These are phyloP conservation scores for Alternaria postmessia DNA, from an alignment of 2,329 filamentous ascomycete genomes.

Conservation along the genomic window DNA sequence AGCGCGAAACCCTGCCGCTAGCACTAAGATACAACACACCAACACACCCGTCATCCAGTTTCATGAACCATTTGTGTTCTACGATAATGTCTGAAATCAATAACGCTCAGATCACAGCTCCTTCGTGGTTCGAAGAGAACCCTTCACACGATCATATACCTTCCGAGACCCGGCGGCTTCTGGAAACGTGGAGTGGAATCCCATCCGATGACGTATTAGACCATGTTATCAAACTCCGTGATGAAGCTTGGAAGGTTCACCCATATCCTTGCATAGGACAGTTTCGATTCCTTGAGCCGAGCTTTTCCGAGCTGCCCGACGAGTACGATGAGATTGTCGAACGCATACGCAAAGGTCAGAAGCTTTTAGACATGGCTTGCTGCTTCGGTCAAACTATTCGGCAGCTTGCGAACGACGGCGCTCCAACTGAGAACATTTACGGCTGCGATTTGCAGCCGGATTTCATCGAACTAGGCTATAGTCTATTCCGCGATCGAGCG, in stretches of 20 bases:
- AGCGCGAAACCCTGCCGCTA: not conserved
- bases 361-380: conserved; percentile 54
- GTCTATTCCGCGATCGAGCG: conserved; percentile 44
- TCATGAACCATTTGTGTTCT: not conserved
- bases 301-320: conserved; percentile 22
- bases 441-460: conserved; percentile 51
- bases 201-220: conserved; percentile 39
- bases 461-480: conserved; percentile 64
- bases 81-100: conserved; percentile 9
- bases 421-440: conserved; percentile 49
- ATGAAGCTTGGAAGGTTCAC: conserved; percentile 37
- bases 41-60: not conserved
- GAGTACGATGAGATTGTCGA: conserved; percentile 40
- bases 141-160: conserved; percentile 33
- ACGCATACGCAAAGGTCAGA: conserved; percentile 37
- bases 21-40: not conserved
- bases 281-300: conserved; percentile 43
- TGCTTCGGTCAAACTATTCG: conserved; percentile 57
- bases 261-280: conserved; percentile 47
- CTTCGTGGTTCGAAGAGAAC: conserved; percentile 39
- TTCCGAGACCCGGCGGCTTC: conserved; percentile 37
- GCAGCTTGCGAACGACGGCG: conserved; percentile 51
- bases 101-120: conserved; percentile 1
- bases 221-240: conserved; percentile 42
- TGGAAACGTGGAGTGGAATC: conserved; percentile 50